Evolutionary conservation across 2,329 filamentous ascomycete species (phyloP), one percentile per base, ranked within the genome.

Genomic region (Penicillium oxalicum): DNA sequence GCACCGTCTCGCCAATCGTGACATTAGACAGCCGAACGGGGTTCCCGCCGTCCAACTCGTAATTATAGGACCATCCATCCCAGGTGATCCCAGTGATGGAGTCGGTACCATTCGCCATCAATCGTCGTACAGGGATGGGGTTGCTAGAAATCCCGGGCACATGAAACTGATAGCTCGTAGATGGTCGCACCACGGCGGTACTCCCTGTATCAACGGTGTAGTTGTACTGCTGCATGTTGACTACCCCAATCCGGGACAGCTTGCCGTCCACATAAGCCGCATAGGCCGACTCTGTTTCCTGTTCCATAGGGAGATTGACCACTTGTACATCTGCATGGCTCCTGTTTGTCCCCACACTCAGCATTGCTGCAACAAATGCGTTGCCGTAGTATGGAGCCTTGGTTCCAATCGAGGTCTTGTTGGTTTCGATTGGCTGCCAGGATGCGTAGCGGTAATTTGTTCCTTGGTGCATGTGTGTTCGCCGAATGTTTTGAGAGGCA

Each of bases 371-470:
- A 1, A 80, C 78, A 29, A 76, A 77, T 12, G 83, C 67, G 61
- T 79, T 80, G 12, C 79, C 81, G 56, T 86, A 85, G 62, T 83
- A 86, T 0, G 82, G 81, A 0, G 82, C 69, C 59, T 82, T 83
- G 18, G 81, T 84, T 11, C 80, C 81, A 2, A 73, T 69, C 6
- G 69, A 67, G 0, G 75, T 74, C 11, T 70, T 70, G 42, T 68
- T 61, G 0, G 80, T 83, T 4, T 68, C 58, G 39, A 83, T 57
- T 0, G 81, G 80, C 58, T 85, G 81, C 81, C 81, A 84, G 40
- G 73, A 69, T 50, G 72, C 72, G 60, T 84, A 84, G 6, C 81
- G 73, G 60, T 81, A 84, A 61, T 83, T 75, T 11, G 78, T 82
- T 9, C 81, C 82, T 69, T 79, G 76, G 64, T 86, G 82, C 78